These are phyloP conservation scores for Mycena crocata DNA, from an alignment of 768 basidiomycete species.

Conservation along the genomic window DNA sequence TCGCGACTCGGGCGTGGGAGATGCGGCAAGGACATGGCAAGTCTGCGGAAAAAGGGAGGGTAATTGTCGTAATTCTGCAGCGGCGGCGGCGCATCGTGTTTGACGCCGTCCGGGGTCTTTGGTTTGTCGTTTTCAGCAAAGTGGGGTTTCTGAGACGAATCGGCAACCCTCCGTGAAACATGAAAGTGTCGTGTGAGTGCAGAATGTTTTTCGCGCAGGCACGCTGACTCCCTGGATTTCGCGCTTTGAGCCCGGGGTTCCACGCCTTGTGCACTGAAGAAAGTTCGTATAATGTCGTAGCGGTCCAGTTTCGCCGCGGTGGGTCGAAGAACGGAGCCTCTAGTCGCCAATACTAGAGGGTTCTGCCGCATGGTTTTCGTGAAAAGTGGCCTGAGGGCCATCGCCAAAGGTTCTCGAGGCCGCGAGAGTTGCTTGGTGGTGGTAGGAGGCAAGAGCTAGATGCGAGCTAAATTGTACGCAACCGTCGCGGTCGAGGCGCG, in stretches of 20 bases:
- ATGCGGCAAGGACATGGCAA: constrained; percentile 83
- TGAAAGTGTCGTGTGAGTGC: constrained; percentile 24
- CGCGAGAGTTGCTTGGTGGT: not conserved
- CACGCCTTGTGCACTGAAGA: constrained; percentile 62
- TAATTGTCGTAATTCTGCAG: constrained; percentile 73
- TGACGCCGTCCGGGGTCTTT: constrained; percentile 15
- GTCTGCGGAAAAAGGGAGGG: constrained; percentile 82
- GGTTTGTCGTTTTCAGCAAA: constrained; percentile 23
- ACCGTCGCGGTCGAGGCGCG: constrained; percentile 1
- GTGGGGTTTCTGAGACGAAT: constrained; percentile 22
- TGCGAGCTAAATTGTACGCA: too few relatives aligned
- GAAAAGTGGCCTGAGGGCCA: constrained; percentile 21
- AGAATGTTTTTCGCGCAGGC: constrained; percentile 6
- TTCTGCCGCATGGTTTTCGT: constrained; percentile 11
- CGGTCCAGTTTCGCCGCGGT: constrained; percentile 57
- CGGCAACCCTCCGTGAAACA: constrained; percentile 21
- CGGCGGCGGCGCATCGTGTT: constrained; percentile 33
- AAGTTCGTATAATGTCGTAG: constrained; percentile 67
- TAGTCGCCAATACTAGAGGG: constrained; percentile 2
- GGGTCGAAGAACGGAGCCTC: constrained; percentile 20
- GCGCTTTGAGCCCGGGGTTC: too few relatives aligned
- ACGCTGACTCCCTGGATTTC: constrained; percentile 21
- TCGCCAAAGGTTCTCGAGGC: not conserved
- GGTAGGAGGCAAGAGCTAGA: not conserved
- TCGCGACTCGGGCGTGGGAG: constrained; percentile 86